These are phyloP conservation scores for Schizophyllum amplum DNA, from an alignment of 1,284 basidiomycete genomes.

Conservation along the genomic window DNA sequence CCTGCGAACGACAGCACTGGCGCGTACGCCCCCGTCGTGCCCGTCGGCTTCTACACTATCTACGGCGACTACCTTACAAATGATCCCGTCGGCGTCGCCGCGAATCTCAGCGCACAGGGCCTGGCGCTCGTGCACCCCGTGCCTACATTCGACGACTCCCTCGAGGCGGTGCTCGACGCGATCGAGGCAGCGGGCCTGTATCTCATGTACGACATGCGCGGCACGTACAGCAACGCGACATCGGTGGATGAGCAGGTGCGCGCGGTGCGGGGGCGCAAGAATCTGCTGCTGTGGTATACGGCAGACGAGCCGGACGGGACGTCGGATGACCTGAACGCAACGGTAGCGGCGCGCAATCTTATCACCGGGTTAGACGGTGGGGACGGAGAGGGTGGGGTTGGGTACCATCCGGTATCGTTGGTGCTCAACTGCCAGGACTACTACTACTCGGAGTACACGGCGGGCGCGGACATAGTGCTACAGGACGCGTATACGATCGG, in stretches of 20 bases:
- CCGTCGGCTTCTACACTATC: conserved; percentile 67
- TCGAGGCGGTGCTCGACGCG: conserved; percentile 51
- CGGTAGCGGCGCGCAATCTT: conserved; percentile 46
- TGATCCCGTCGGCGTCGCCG: conserved; percentile 47
- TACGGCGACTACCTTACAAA: conserved; percentile 52
- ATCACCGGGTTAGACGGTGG: conserved; percentile 57
- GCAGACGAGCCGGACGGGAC: conserved; percentile 70
- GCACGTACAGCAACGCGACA: conserved; percentile 57
- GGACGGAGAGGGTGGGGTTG: conserved; percentile 20
- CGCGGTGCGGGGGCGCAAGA: conserved; percentile 52
- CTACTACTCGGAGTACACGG: conserved; percentile 48
- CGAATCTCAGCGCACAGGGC: conserved; percentile 57
- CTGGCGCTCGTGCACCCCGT: conserved; percentile 29
- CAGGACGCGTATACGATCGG: conserved; percentile 50
- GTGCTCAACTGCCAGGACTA: conserved; percentile 72
- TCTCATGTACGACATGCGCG: conserved; percentile 75
- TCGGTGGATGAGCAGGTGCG: conserved; percentile 61
- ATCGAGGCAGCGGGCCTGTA: conserved; percentile 69
- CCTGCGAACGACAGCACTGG: conserved; percentile 40
- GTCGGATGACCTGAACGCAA: conserved; percentile 56
- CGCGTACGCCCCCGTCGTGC: conserved; percentile 51
- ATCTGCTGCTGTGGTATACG: conserved; percentile 72
- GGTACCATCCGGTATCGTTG: conserved; percentile 68
- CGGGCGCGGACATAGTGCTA: conserved; percentile 51
- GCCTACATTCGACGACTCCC: conserved; percentile 50